Percentiles rank a stretch among this genome's conserved stretches.
Evolutionary conservation across 1,284 basidiomycete species (phyloP).

Genomic region (Cystobasidium slooffiae): DNA sequence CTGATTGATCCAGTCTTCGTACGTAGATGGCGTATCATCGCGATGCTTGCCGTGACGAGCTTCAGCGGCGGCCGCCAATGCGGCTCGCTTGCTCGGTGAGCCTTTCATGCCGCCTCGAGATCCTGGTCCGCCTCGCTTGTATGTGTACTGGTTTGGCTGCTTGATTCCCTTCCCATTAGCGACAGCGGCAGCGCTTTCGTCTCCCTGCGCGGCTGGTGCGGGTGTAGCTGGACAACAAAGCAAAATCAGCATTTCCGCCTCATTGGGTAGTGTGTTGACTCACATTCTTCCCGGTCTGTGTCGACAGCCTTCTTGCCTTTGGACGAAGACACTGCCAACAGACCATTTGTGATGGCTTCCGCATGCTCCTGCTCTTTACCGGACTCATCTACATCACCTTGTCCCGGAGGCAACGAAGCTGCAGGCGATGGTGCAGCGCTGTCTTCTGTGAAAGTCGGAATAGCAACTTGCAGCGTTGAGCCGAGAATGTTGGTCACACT

Average conservation of each 20-base stretch:
- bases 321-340: neutral
- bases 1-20: conserved; percentile 64
- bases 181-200: neutral
- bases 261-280: neutral
- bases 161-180: conserved; percentile 46
- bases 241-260: neutral
- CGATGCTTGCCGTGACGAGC: conserved; percentile 25
- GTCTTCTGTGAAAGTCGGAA: conserved; percentile 11
- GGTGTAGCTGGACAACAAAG: conserved; percentile 14
- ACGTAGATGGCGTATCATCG: conserved; percentile 48
- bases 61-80: conserved; percentile 25
- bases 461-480: conserved; percentile 6
- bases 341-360: conserved; percentile 16
- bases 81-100: conserved; percentile 43
- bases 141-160: conserved; percentile 66
- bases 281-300: conserved; percentile 22
- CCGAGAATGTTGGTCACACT: conserved; percentile 2
- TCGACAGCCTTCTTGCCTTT: conserved; percentile 5
- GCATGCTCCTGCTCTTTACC: conserved; percentile 3
- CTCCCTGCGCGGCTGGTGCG: conserved; percentile 5
- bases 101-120: conserved; percentile 44
- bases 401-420: neutral
- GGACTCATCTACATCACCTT: neutral
- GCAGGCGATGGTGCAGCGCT: conserved; percentile 22
- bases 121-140: conserved; percentile 53